phyloP scores from a whole-genome alignment of 2,329 filamentous ascomycete species.

The Trichoderma harzianum region DNA sequence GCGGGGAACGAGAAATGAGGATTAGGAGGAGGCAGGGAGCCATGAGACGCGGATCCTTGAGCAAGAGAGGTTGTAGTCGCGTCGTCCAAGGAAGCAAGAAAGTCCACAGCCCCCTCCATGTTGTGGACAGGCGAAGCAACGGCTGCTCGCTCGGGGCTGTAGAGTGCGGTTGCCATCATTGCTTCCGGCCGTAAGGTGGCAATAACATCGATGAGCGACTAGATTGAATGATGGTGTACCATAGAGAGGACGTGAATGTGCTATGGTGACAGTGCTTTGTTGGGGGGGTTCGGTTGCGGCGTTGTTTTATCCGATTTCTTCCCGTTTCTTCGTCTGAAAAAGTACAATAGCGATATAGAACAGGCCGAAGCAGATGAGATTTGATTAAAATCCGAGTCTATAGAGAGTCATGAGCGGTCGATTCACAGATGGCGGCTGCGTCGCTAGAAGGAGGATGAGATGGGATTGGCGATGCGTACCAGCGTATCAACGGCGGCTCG shows the following conservation, averaged over 20 bases:
- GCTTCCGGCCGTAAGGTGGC: slow-evolving; percentile 48
- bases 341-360: slow-evolving; percentile 11
- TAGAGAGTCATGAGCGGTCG: not conserved
- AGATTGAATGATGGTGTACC: slow-evolving; percentile 33
- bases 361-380: slow-evolving; percentile 17
- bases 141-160: slow-evolving; percentile 36
- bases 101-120: slow-evolving; percentile 27
- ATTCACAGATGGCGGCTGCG: not conserved
- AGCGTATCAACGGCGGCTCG: slow-evolving; percentile 11
- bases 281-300: not conserved
- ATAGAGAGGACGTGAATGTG: slow-evolving; percentile 33
- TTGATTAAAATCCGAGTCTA: slow-evolving; percentile 21
- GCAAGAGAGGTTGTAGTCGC: slow-evolving; percentile 21
- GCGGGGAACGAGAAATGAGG: slow-evolving; percentile 64
- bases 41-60: slow-evolving; percentile 11
- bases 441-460: not conserved
- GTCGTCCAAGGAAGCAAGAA: slow-evolving; percentile 25
- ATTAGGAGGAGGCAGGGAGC: slow-evolving; percentile 50
- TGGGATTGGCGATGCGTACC: slow-evolving; percentile 13
- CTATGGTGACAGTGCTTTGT: not conserved
- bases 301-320: not conserved
- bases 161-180: slow-evolving; percentile 41
- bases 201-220: slow-evolving; percentile 43
- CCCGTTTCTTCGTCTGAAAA: not conserved
- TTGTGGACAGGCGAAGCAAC: slow-evolving; percentile 28